Conservation (phyloP, 2,329 filamentous ascomycete genomes). For the Fusarium sororula region DNA sequence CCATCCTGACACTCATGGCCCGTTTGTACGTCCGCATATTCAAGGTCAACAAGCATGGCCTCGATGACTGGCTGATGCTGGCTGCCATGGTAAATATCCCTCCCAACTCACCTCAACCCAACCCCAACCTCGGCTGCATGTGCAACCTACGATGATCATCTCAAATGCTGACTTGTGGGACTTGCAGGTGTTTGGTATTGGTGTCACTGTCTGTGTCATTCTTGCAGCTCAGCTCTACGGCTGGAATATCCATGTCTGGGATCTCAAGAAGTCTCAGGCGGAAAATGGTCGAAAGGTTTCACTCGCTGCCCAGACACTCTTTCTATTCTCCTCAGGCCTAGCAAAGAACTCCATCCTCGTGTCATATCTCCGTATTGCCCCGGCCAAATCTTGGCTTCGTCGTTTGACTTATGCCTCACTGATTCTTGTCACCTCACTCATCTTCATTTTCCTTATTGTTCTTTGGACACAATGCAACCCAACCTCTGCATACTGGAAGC, state of each 20-base stretch:
- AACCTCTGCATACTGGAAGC: slow-evolving; percentile 36
- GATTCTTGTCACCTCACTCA: slow-evolving; percentile 41
- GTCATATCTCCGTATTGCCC: slow-evolving; percentile 53
- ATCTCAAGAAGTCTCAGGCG: slow-evolving; percentile 43
- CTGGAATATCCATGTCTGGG: slow-evolving; percentile 52
- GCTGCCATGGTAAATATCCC: slow-evolving; percentile 46
- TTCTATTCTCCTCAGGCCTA: slow-evolving; percentile 50
- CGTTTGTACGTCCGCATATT: slow-evolving; percentile 51
- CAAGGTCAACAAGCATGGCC: slow-evolving; percentile 47
- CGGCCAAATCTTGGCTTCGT: slow-evolving; percentile 45
- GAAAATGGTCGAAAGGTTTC: slow-evolving; percentile 49
- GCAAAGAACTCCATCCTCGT: slow-evolving; percentile 53
- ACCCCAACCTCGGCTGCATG: slow-evolving; percentile 20
- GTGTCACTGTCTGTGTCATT: slow-evolving; percentile 48
- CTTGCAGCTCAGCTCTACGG: slow-evolving; percentile 49
- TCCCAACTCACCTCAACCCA: background rate
- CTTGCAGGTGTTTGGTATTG: slow-evolving; percentile 46
- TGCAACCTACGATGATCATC: background rate
- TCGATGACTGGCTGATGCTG: slow-evolving; percentile 56
- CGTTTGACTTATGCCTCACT: slow-evolving; percentile 44
- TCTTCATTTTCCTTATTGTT: slow-evolving; percentile 46
- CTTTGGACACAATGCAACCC: slow-evolving; percentile 51
- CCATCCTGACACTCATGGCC: slow-evolving; percentile 47
- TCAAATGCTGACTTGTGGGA: slow-evolving; percentile 18
- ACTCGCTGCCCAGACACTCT: slow-evolving; percentile 52